Conservation (phyloP, 805 yeast species). For the Kodamaea sagamina region DNA sequence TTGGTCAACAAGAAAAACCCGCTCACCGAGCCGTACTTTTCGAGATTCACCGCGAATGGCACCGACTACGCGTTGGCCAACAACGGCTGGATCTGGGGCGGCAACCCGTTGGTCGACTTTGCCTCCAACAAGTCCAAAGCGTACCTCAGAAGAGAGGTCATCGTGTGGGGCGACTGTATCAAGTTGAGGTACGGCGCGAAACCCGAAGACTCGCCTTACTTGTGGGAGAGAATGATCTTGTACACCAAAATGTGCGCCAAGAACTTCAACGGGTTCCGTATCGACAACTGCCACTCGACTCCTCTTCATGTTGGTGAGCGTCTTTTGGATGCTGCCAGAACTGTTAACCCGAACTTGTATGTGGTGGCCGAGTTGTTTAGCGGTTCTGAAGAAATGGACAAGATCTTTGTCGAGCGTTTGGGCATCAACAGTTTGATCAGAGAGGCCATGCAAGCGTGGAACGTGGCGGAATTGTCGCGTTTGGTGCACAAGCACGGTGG, state of each 20-base stretch:
- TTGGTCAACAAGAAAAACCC: slow-evolving; percentile 54
- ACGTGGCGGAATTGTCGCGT: slow-evolving; percentile 80
- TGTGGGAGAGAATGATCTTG: slow-evolving; percentile 86
- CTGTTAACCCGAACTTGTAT: slow-evolving; percentile 79
- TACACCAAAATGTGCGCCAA: slow-evolving; percentile 73
- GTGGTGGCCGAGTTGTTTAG: slow-evolving; percentile 93
- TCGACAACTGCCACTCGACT: slow-evolving; percentile 95
- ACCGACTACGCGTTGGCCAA: slow-evolving; percentile 76
- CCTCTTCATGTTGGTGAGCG: slow-evolving; percentile 94
- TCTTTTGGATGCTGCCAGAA: slow-evolving; percentile 83
- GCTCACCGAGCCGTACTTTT: slow-evolving; percentile 84
- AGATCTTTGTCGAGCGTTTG: slow-evolving; percentile 83
- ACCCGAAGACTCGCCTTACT: slow-evolving; percentile 80
- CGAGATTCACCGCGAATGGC: slow-evolving; percentile 62
- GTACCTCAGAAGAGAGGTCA: slow-evolving; percentile 86
- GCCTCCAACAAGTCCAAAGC: slow-evolving; percentile 80
- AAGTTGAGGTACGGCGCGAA: slow-evolving; percentile 80
- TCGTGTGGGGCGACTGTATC: slow-evolving; percentile 97
- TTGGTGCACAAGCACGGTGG: slow-evolving; percentile 93
- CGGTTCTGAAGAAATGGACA: slow-evolving; percentile 90
- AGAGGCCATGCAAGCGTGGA: slow-evolving; percentile 97
- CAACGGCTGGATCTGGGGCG: slow-evolving; percentile 99
- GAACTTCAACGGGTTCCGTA: slow-evolving; percentile 82
- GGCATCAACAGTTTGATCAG: slow-evolving; percentile 88
- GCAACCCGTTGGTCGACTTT: slow-evolving; percentile 90